Conservation (phyloP, 2,329 filamentous ascomycete species). For the Phyllosticta capitalensis region DNA sequence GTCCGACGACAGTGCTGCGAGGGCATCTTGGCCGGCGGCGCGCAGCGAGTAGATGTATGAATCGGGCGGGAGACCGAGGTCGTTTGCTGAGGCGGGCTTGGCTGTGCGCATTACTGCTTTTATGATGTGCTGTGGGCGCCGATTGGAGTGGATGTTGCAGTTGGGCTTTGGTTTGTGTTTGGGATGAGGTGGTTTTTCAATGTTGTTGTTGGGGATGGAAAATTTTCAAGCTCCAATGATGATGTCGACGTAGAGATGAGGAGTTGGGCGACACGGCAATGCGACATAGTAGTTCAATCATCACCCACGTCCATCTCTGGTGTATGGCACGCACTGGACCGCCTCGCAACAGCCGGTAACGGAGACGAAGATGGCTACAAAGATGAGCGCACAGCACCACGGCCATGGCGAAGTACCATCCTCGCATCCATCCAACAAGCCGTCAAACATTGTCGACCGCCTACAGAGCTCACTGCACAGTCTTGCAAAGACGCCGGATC, state of each 20-base stretch:
- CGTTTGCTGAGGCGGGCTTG: constrained; percentile 13
- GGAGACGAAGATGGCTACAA: not conserved
- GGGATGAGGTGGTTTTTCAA: not conserved
- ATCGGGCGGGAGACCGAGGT: constrained; percentile 22
- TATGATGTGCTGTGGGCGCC: not conserved
- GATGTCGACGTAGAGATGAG: not conserved
- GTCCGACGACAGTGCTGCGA: constrained; percentile 60
- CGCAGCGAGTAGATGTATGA: constrained; percentile 32
- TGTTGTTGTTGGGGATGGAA: not conserved
- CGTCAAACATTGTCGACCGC: not conserved
- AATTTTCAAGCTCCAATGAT: not conserved
- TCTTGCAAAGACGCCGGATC: not conserved
- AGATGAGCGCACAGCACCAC: not conserved
- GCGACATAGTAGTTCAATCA: not conserved
- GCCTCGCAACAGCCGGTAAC: not conserved
- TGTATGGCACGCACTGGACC: not conserved
- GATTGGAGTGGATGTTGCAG: not conserved
- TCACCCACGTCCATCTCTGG: not conserved
- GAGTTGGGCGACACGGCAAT: not conserved
- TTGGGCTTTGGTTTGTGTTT: not conserved
- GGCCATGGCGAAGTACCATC: not conserved
- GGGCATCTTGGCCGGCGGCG: constrained; percentile 23
- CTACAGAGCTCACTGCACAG: not conserved
- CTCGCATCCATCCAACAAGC: not conserved
- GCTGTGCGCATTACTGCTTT: constrained; percentile 1